phyloP scores from a whole-genome alignment of 352 stramenopile species.

The Pythium folliculosum region DNA sequence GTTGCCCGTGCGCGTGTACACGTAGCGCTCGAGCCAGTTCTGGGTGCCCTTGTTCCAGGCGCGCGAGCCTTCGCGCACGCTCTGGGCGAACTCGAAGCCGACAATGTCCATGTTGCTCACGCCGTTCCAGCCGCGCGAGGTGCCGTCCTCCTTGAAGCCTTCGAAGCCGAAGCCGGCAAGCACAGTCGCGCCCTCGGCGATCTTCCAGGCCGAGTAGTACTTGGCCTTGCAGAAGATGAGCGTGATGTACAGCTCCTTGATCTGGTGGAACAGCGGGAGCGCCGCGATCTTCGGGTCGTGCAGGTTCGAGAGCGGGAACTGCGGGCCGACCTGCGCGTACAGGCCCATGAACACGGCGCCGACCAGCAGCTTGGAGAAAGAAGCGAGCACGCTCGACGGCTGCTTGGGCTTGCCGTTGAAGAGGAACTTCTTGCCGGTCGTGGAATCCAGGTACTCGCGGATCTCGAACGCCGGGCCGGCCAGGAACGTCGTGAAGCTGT shows the following conservation, averaged over 20 bases:
- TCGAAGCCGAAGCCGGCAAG: slow-evolving; percentile 93
- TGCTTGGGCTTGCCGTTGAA: slow-evolving; percentile 46
- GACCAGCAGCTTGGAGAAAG: slow-evolving; percentile 82
- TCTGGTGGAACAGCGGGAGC: slow-evolving; percentile 41
- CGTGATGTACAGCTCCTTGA: slow-evolving; percentile 81
- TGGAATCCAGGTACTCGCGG: slow-evolving; percentile 88
- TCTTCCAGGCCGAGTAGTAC: slow-evolving; percentile 97
- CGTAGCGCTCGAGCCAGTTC: slow-evolving; percentile 94
- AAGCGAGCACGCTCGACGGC: slow-evolving; percentile 66
- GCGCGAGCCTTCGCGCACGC: slow-evolving; percentile 86
- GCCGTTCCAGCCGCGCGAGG: slow-evolving; percentile 90
- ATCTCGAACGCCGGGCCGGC: slow-evolving; percentile 96
- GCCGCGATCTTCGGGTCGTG: slow-evolving; percentile 21
- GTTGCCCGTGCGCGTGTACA: slow-evolving; percentile 93
- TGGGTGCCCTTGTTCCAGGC: slow-evolving; percentile 98
- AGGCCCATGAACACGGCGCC: slow-evolving; percentile 63
- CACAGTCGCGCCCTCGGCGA: slow-evolving; percentile 78
- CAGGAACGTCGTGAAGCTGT: slow-evolving; percentile 96
- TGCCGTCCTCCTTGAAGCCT: slow-evolving; percentile 90
- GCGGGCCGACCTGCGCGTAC: slow-evolving; percentile 64
- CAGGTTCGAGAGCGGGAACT: slow-evolving; percentile 46
- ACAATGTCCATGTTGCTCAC: slow-evolving; percentile 97
- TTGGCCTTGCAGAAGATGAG: slow-evolving; percentile 91
- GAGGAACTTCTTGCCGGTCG: slow-evolving; percentile 52
- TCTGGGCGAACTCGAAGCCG: slow-evolving; percentile 93